Conservation (phyloP, 805 yeast species). For the Ogataea allantospora region DNA sequence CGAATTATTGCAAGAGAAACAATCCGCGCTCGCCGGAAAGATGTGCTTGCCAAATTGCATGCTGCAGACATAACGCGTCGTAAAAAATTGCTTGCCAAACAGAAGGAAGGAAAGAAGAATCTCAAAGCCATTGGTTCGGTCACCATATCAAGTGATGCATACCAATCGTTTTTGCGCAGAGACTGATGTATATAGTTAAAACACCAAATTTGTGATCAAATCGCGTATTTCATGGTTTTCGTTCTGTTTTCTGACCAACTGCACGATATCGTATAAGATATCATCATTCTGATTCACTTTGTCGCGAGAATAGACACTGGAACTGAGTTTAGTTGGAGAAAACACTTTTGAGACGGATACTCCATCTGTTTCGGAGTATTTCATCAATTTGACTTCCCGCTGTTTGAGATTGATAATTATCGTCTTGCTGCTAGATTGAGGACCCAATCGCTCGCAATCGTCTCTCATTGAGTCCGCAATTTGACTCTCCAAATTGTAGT, state of each 20-base stretch:
- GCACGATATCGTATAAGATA: slow-evolving; percentile 16
- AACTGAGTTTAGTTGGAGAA: slow-evolving; percentile 10
- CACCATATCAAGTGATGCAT: slow-evolving; percentile 78
- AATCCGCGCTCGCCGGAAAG: slow-evolving; percentile 88
- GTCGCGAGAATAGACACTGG: slow-evolving; percentile 1
- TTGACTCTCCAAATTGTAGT: slow-evolving; percentile 42
- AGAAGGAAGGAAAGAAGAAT: slow-evolving; percentile 89
- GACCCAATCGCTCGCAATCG: slow-evolving; percentile 35
- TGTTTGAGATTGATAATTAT: slow-evolving; percentile 29
- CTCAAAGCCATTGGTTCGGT: slow-evolving; percentile 81
- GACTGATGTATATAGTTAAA: slow-evolving; percentile 21
- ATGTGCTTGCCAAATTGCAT: slow-evolving; percentile 89
- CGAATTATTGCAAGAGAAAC: slow-evolving; percentile 89
- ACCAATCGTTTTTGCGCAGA: slow-evolving; percentile 71
- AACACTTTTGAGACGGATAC: slow-evolving; percentile 18
- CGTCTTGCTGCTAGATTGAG: slow-evolving; percentile 16
- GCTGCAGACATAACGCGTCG: slow-evolving; percentile 91
- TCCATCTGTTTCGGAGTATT: slow-evolving; percentile 3
- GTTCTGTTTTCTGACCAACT: slow-evolving; percentile 5
- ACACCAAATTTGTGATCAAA: slow-evolving; percentile 16
- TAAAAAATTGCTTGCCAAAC: slow-evolving; percentile 81
- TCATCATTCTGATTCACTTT: slow-evolving; percentile 19
- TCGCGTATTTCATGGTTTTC: slow-evolving; percentile 18
- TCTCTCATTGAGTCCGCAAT: slow-evolving; percentile 47
- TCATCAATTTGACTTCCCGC: slow-evolving; percentile 26